phyloP scores from a whole-genome alignment of 2,329 filamentous ascomycete genomes.

The Nannizzia gypsea region DNA sequence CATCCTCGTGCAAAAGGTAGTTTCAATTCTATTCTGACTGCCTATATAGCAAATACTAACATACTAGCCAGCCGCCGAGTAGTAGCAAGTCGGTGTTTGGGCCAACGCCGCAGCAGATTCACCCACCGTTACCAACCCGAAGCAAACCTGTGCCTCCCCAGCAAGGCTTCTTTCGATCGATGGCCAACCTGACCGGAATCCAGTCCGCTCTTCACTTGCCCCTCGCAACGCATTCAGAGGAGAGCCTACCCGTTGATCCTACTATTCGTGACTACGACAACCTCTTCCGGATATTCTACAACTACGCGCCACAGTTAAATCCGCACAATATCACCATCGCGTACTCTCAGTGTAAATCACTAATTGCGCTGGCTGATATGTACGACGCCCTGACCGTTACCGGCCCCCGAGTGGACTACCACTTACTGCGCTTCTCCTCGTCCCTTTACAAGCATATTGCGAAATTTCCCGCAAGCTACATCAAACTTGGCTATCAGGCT shows the following conservation, averaged over 20 bases:
- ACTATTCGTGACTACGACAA: constrained; percentile 89
- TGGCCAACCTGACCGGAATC: constrained; percentile 60
- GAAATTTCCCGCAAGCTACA: constrained; percentile 86
- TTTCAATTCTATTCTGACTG: constrained; percentile 14
- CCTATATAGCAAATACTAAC: constrained; percentile 3
- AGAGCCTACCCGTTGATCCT: constrained; percentile 51
- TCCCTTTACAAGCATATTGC: constrained; percentile 92
- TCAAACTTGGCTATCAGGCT: constrained; percentile 77
- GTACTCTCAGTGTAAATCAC: constrained; percentile 85
- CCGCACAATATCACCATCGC: constrained; percentile 80
- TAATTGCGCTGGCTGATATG: constrained; percentile 81
- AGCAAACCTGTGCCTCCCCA: constrained; percentile 52
- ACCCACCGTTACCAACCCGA: constrained; percentile 41
- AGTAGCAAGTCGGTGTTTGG: constrained; percentile 45
- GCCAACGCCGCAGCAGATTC: constrained; percentile 22
- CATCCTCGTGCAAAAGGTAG: constrained; percentile 73
- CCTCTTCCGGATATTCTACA: constrained; percentile 91
- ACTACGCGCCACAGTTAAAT: constrained; percentile 72
- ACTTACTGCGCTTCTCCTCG: constrained; percentile 81
- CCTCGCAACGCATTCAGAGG: constrained; percentile 40
- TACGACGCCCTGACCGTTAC: constrained; percentile 85
- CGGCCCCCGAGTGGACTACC: constrained; percentile 82
- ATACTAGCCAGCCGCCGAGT: constrained; percentile 14
- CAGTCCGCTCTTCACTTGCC: constrained; percentile 43
- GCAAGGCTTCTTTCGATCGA: constrained; percentile 71